phyloP scores from a whole-genome alignment of 805 yeast genomes.

The Lipomyces mesembrius region DNA sequence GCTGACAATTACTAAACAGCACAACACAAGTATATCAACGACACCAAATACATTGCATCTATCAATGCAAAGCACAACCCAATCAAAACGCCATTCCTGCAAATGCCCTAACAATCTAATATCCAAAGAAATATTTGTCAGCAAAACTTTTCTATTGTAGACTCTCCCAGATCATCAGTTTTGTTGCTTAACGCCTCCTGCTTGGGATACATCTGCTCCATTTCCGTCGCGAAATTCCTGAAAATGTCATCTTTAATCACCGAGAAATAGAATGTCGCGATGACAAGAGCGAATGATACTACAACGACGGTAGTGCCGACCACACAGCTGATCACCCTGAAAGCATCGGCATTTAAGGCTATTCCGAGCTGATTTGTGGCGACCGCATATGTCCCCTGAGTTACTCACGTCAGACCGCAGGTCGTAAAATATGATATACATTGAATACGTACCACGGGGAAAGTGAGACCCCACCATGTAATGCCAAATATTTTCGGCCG shows the following conservation, averaged over 20 bases:
- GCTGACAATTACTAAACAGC: no score
- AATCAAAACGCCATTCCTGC: no score
- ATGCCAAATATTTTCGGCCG: slow-evolving; percentile 52
- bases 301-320: slow-evolving; percentile 60
- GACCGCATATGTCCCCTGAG: slow-evolving; percentile 69
- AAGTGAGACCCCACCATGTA: slow-evolving; percentile 83
- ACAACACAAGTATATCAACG: no score
- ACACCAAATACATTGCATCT: no score
- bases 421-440: neutral
- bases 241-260: slow-evolving; percentile 23
- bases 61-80: no score
- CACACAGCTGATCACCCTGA: slow-evolving; percentile 64
- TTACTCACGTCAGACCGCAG: neutral
- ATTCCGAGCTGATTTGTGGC: slow-evolving; percentile 59
- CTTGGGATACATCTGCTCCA: slow-evolving; percentile 12
- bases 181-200: neutral
- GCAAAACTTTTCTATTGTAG: no score
- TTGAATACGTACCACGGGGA: slow-evolving; percentile 58
- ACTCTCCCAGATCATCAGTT: neutral
- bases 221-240: slow-evolving; percentile 13
- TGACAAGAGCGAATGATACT: slow-evolving; percentile 29
- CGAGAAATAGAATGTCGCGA: slow-evolving; percentile 25
- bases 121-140: no score
- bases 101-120: no score
- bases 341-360: slow-evolving; percentile 58